Conservation (phyloP, 805 yeast species). For the Ogataea wickerhamii region DNA sequence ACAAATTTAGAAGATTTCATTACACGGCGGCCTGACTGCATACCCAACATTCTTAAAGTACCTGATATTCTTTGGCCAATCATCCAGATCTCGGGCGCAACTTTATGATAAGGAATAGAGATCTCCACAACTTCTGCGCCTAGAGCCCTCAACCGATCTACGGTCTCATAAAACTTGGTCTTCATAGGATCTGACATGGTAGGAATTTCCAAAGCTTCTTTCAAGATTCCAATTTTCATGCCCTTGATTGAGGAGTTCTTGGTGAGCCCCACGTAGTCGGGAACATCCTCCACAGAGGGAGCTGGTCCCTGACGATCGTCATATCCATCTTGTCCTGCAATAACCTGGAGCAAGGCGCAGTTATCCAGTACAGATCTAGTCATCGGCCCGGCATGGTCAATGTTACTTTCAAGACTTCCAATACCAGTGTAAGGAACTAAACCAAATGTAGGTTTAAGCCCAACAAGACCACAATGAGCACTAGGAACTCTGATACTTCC, state of each 20-base stretch:
- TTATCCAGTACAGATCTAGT: constrained; percentile 35
- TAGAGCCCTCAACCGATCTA: constrained; percentile 26
- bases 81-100: constrained; percentile 39
- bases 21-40: constrained; percentile 24
- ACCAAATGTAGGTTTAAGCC: constrained; percentile 50
- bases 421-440: constrained; percentile 37
- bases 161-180: constrained; percentile 27
- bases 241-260: constrained; percentile 24
- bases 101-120: constrained; percentile 34
- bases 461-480: constrained; percentile 30
- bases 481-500: constrained; percentile 51
- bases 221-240: constrained; percentile 33
- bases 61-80: constrained; percentile 29
- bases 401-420: constrained; percentile 32
- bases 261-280: constrained; percentile 21
- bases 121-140: constrained; percentile 36
- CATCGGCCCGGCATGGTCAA: constrained; percentile 40
- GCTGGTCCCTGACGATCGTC: constrained; percentile 30
- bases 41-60: constrained; percentile 13
- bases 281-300: constrained; percentile 15
- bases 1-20: constrained; percentile 17
- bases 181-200: constrained; percentile 31
- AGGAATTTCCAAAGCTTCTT: constrained; percentile 34
- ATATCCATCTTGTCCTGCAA: constrained; percentile 36
- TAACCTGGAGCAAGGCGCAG: constrained; percentile 29